phyloP scores from a whole-genome alignment of 768 basidiomycete species.

The Rhodotorula diobovata region DNA sequence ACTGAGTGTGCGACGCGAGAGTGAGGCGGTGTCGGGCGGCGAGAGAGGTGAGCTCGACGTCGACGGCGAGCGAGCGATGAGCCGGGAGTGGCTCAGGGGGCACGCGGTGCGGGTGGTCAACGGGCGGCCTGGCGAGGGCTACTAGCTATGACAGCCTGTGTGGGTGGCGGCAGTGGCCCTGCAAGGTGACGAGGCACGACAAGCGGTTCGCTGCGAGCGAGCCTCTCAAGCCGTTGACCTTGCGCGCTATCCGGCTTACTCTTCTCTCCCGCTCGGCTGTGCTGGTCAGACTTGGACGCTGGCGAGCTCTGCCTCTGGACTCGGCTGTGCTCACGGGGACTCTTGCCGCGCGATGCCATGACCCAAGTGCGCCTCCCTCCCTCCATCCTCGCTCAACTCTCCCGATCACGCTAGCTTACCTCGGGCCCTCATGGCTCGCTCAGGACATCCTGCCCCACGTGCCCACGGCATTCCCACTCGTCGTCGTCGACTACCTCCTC shows the following conservation, averaged over 20 bases:
- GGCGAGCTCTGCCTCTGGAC: neutral
- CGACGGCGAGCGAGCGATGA: neutral
- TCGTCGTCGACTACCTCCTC: conserved; percentile 10
- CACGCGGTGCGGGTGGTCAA: no score
- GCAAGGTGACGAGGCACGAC: no score
- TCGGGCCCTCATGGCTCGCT: no score
- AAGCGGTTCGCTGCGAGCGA: no score
- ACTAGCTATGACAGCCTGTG: no score
- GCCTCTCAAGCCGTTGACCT: no score
- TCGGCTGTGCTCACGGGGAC: neutral
- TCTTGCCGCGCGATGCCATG: neutral
- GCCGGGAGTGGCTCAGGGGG: neutral
- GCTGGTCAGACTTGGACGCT: accelerated
- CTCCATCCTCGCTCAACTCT: neutral
- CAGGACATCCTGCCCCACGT: conserved; percentile 22
- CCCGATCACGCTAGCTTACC: neutral
- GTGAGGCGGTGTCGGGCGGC: no score
- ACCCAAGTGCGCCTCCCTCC: conserved; percentile 3
- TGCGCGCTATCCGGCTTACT: no score
- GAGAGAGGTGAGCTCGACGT: neutral
- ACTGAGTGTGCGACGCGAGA: no score
- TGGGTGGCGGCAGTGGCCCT: no score
- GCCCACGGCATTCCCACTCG: neutral
- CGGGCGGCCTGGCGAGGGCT: no score
- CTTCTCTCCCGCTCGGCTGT: no score